These are phyloP conservation scores for Wallacemonas sp. DNA, from an alignment of 208 protist species.

Conservation along the genomic window DNA sequence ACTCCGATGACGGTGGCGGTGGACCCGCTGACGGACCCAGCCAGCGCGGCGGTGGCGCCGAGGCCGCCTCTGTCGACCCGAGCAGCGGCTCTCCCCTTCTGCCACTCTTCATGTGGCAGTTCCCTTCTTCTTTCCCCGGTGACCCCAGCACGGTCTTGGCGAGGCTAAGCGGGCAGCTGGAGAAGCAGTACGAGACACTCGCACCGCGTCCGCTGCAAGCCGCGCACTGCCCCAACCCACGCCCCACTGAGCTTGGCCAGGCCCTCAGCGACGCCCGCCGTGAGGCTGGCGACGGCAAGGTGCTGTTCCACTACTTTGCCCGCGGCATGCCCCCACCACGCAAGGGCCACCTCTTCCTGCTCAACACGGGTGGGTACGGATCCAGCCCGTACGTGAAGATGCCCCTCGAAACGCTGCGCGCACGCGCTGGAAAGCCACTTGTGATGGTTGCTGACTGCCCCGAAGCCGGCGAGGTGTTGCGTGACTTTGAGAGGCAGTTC, in stretches of 20 bases:
- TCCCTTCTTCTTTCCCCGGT: slow-evolving; percentile 57
- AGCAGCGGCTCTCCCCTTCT: slow-evolving; percentile 4
- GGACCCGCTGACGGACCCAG: not conserved
- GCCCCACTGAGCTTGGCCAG: slow-evolving; percentile 51
- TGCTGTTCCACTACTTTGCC: slow-evolving; percentile 84
- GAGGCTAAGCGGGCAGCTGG: slow-evolving; percentile 56
- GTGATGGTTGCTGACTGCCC: slow-evolving; percentile 85
- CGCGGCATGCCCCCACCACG: slow-evolving; percentile 62
- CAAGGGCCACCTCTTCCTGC: slow-evolving; percentile 46
- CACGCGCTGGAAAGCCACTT: slow-evolving; percentile 66
- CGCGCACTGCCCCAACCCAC: slow-evolving; percentile 49
- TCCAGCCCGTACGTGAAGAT: slow-evolving; percentile 36
- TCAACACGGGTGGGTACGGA: slow-evolving; percentile 23
- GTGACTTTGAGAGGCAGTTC: slow-evolving; percentile 54
- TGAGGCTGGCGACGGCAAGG: slow-evolving; percentile 59
- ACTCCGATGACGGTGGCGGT: slow-evolving; percentile 14
- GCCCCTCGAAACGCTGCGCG: slow-evolving; percentile 54
- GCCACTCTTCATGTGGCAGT: slow-evolving; percentile 75
- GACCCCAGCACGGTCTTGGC: slow-evolving; percentile 46
- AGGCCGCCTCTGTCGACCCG: not conserved
- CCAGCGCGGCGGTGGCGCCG: not conserved
- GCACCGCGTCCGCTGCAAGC: slow-evolving; percentile 58
- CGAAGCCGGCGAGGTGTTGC: slow-evolving; percentile 63
- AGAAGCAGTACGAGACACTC: slow-evolving; percentile 70
- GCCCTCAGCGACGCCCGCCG: slow-evolving; percentile 60